phyloP scores from a whole-genome alignment of 2,329 filamentous ascomycete species.

The Zymoseptoria tritici region DNA sequence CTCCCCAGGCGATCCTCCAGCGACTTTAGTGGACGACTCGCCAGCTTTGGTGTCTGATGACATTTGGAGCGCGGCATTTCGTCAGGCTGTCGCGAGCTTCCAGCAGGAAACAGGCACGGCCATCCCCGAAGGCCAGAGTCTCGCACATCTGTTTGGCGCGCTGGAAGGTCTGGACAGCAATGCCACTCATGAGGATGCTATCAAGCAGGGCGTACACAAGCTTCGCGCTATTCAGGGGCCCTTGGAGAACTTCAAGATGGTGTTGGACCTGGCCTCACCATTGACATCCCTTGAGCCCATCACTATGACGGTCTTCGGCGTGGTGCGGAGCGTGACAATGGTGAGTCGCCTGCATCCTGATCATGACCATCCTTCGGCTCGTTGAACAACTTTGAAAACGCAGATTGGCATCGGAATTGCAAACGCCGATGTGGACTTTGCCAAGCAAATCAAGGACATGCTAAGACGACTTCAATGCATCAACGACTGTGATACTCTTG shows the following conservation, averaged over 20 bases:
- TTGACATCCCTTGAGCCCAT: neutral
- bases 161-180: neutral
- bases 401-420: neutral
- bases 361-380: neutral
- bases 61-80: neutral
- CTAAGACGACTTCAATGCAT: neutral
- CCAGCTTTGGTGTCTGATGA: neutral
- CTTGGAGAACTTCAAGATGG: neutral
- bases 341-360: neutral
- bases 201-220: neutral
- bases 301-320: neutral
- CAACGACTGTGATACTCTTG: neutral
- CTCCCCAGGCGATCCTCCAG: neutral
- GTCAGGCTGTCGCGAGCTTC: neutral
- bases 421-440: neutral
- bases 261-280: neutral
- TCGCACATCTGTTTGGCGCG: neutral
- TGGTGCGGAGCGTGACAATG: neutral
- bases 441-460: neutral
- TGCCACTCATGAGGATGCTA: neutral
- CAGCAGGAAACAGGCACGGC: neutral
- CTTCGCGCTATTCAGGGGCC: neutral
- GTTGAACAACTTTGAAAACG: neutral
- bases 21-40: neutral
- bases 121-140: neutral